Conservation (phyloP, 768 basidiomycete species). For the Agaricus subrufescens region DNA sequence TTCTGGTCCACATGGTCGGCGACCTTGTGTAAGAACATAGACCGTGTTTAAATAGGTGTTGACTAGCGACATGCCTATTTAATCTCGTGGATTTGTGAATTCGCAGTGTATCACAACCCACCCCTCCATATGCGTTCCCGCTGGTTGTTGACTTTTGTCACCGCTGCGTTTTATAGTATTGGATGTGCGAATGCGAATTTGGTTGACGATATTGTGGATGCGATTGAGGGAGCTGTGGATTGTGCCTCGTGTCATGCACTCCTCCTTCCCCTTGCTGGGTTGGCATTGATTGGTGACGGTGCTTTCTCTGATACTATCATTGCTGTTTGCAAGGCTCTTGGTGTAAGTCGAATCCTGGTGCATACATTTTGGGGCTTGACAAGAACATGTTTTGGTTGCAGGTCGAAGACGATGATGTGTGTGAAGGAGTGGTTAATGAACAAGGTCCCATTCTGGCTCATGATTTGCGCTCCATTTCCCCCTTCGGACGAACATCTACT, state of each 20-base stretch:
- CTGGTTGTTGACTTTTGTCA: not conserved
- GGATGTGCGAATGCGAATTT: slow-evolving; percentile 21
- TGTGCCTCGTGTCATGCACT: slow-evolving; percentile 51
- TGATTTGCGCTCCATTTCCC: slow-evolving; percentile 43
- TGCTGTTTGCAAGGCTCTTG: slow-evolving; percentile 37
- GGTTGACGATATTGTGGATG: slow-evolving; percentile 36
- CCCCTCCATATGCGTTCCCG: not conserved
- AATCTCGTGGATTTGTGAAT: not conserved
- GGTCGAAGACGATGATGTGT: slow-evolving; percentile 56
- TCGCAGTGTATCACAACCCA: not conserved
- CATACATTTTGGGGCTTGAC: no score
- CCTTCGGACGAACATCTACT: slow-evolving; percentile 42
- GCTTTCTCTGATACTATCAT: slow-evolving; percentile 39
- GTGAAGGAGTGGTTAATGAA: slow-evolving; percentile 42
- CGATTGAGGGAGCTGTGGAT: slow-evolving; percentile 39
- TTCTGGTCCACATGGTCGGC: no score
- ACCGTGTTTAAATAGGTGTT: no score
- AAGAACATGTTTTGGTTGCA: slow-evolving; percentile 17
- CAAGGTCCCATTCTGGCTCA: slow-evolving; percentile 59
- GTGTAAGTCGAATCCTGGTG: slow-evolving; percentile 32
- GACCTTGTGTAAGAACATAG: no score
- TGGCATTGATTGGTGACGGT: slow-evolving; percentile 45
- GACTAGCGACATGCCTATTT: not conserved
- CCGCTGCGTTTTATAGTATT: not conserved
- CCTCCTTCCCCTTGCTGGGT: slow-evolving; percentile 37